Conservation (phyloP, 345 rosid genomes). For the Viola odorata region DNA sequence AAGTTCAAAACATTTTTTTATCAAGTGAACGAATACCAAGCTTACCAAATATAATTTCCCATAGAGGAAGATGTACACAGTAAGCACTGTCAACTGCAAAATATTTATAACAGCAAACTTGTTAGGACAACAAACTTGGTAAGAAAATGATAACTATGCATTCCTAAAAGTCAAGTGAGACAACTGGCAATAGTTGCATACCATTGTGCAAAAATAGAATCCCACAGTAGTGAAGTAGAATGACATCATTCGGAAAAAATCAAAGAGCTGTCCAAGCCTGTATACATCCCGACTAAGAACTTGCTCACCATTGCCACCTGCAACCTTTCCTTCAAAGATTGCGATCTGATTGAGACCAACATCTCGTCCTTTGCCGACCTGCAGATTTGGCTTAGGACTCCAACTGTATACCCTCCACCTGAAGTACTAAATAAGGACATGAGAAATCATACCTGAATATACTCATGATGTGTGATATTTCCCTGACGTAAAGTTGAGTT, state of each 20-base stretch:
- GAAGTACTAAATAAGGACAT: neutral
- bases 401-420: slow-evolving; percentile 1
- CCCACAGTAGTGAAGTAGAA: slow-evolving; percentile 96
- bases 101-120: slow-evolving; percentile 9
- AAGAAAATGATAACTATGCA: neutral
- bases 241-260: slow-evolving; percentile 96
- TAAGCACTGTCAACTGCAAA: slow-evolving; percentile 88
- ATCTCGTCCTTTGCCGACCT: slow-evolving; percentile 99
- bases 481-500: slow-evolving; percentile 97
- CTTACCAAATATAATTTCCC: slow-evolving; percentile 94
- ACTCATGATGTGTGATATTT: slow-evolving; percentile 96
- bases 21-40: neutral
- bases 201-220: slow-evolving; percentile 90
- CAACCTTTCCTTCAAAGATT: slow-evolving; percentile 95
- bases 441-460: slow-evolving; percentile 63
- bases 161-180: neutral
- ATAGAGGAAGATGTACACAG: slow-evolving; percentile 77
- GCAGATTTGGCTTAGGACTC: slow-evolving; percentile 16
- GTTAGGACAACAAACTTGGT: slow-evolving; percentile 3
- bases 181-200: slow-evolving; percentile 27
- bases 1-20: neutral
- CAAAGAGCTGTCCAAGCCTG: slow-evolving; percentile 98
- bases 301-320: slow-evolving; percentile 99
- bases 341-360: slow-evolving; percentile 99
- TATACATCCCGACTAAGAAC: slow-evolving; percentile 96